A percentile compares a stretch with the other conserved stretches of the same genome.
Evolutionary conservation across 768 basidiomycete genomes (phyloP).

Genomic region (Trametes gibbosa): DNA sequence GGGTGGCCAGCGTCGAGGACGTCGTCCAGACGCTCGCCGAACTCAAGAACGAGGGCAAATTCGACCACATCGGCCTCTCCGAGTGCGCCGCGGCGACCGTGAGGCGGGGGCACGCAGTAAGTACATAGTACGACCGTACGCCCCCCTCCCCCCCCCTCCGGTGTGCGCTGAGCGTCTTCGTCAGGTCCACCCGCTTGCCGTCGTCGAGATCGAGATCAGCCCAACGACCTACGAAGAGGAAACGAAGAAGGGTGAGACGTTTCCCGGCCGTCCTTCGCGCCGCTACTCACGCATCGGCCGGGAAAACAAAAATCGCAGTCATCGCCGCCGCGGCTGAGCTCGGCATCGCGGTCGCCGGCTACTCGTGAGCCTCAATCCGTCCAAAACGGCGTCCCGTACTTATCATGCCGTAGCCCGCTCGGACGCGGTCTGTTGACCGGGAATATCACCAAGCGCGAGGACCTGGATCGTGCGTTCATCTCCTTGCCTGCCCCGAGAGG

Average conservation of each 20-base stretch:
- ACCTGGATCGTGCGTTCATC: slow-evolving; percentile 26
- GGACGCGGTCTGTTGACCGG: slow-evolving; percentile 53
- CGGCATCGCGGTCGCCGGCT: slow-evolving; percentile 55
- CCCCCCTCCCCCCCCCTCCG: too few relatives aligned
- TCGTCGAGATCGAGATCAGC: slow-evolving; percentile 66
- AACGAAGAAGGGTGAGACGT: slow-evolving; percentile 41
- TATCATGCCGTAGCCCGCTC: slow-evolving; percentile 41
- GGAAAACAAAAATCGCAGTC: slow-evolving; percentile 33
- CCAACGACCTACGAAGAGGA: slow-evolving; percentile 54
- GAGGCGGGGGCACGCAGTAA: slow-evolving; percentile 33
- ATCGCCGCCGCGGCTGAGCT: slow-evolving; percentile 53
- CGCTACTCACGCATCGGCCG: background rate
- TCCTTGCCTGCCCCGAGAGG: slow-evolving; percentile 1
- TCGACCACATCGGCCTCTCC: slow-evolving; percentile 58
- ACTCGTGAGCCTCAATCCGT: slow-evolving; percentile 40
- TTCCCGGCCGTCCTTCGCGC: too few relatives aligned
- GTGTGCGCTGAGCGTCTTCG: background rate
- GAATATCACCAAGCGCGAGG: slow-evolving; percentile 37
- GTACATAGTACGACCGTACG: slow-evolving; percentile 8
- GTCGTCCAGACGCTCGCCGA: slow-evolving; percentile 39
- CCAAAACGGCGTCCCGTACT: background rate
- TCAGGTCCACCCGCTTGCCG: slow-evolving; percentile 47
- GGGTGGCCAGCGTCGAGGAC: slow-evolving; percentile 38
- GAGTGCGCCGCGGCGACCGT: slow-evolving; percentile 53
- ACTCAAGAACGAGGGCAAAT: slow-evolving; percentile 52